Evolutionary conservation across 139 green algal genomes (phyloP).

Genomic region (Tetraselmis chui): DNA sequence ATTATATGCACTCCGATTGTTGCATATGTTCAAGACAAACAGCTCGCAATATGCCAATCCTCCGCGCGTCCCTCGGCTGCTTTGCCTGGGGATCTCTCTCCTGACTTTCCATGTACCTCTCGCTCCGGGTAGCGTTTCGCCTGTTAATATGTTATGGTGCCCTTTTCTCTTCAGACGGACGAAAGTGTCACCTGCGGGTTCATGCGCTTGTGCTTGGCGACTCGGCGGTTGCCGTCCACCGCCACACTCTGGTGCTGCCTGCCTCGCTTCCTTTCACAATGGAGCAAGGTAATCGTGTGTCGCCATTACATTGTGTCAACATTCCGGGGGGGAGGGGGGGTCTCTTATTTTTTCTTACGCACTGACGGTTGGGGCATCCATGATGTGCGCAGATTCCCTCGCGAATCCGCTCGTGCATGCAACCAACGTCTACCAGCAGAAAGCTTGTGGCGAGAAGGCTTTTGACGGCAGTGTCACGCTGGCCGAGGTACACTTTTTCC

Average conservation of each 20-base stretch:
- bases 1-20: no score
- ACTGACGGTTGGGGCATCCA: no score
- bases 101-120: no score
- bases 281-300: neutral
- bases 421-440: neutral
- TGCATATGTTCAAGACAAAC: no score
- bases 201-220: neutral
- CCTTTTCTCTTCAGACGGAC: neutral
- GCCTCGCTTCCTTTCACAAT: neutral
- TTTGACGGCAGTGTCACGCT: neutral
- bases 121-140: no score
- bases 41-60: no score
- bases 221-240: neutral
- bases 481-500: neutral
- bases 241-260: neutral
- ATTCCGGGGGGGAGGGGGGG: no score
- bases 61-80: no score
- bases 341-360: no score
- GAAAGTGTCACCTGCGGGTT: neutral
- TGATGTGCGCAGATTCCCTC: neutral
- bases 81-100: no score
- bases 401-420: neutral
- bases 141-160: no score
- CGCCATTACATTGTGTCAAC: no score
- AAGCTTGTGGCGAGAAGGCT: neutral